Evolutionary conservation across 495 filamentous ascomycete species (phyloP), one percentile per base, ranked within the genome.

Genomic region (Xylaria scruposa): DNA sequence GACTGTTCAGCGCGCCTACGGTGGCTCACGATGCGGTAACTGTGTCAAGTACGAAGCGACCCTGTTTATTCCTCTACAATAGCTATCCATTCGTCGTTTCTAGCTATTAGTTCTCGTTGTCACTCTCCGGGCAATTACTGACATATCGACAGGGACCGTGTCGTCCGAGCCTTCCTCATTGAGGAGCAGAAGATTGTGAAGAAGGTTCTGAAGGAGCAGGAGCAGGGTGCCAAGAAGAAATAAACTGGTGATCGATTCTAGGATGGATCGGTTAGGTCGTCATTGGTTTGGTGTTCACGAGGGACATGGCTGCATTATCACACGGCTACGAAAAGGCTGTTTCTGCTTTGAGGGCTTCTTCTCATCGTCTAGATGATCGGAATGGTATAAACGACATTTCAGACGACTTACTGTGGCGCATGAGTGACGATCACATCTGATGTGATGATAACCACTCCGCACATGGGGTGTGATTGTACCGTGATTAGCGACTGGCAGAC

Each of bases 131-230:
- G 10, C 8, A 17, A 21, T 67, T 42, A 42, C 70, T 71, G n/a
- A 71, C 70, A 24, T 51, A 21, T 33, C 19, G 9, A 64, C 15
- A 95, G 95, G 87, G 97, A 99, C 88, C 89, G 96, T 76, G 90
- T 99, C 75, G 93, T 97, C 69, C 93, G 97, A 74, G 97, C 96
- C 58, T 98, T 98, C 91, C 86, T 98, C 87, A 98, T 98, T 76
- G 96, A 98, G 89, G 96, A 99, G 90, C 96, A 99, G 89, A 98
- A 98, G 94, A 98, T 99, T 78, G 97, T 99, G 85, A 98, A 99
- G 94, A 98, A 98, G 92, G 96, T 98, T 78, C 90, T 97, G 84
- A 95, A 97, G 90, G 94, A 97, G 82, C 85, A 87, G 78, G 82
- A 75, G 79, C 75, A 81, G 76, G 87, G 92, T 86, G 77, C 83